phyloP scores from a whole-genome alignment of 2,329 filamentous ascomycete genomes.

The Geoglossum cookeanum region DNA sequence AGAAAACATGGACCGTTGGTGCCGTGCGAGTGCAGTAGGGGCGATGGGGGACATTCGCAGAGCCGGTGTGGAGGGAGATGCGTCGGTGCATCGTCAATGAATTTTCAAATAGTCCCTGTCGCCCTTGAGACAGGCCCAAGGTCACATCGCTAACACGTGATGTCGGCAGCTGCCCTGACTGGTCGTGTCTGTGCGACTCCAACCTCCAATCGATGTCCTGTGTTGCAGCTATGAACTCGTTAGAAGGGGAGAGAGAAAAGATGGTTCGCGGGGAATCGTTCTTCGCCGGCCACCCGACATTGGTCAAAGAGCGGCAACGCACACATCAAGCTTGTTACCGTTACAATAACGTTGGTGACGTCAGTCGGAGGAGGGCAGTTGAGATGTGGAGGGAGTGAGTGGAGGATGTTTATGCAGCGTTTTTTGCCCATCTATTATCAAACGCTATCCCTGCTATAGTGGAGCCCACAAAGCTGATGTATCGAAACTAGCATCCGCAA shows the following conservation, averaged over 20 bases:
- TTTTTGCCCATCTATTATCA: not conserved
- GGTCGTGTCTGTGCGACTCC: not conserved
- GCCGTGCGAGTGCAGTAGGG: too few species aligned
- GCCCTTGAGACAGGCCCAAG: too few species aligned
- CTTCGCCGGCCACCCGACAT: constrained; percentile 49
- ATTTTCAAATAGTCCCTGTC: too few species aligned
- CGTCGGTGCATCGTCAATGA: too few species aligned
- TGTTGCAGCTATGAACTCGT: not conserved
- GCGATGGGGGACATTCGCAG: not conserved
- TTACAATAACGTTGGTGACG: constrained; percentile 44
- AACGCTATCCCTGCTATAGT: not conserved
- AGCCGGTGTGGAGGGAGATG: not conserved
- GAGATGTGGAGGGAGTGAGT: constrained; percentile 56
- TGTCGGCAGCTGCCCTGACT: too few species aligned
- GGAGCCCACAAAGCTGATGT: constrained; percentile 29
- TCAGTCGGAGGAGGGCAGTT: constrained; percentile 40
- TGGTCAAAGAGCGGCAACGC: constrained; percentile 41
- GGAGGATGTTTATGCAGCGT: not conserved
- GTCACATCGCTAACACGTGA: too few species aligned
- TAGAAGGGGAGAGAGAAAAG: constrained; percentile 16
- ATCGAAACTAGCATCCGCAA: constrained; percentile 34
- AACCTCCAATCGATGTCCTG: not conserved
- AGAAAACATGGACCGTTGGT: too few species aligned
- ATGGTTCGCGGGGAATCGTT: constrained; percentile 56
- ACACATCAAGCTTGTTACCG: constrained; percentile 40